A percentile compares a stretch with the other conserved stretches of the same genome.
Evolutionary conservation across 257 asterid species (phyloP).

Genomic region (Fraxinus quadrangulata): DNA sequence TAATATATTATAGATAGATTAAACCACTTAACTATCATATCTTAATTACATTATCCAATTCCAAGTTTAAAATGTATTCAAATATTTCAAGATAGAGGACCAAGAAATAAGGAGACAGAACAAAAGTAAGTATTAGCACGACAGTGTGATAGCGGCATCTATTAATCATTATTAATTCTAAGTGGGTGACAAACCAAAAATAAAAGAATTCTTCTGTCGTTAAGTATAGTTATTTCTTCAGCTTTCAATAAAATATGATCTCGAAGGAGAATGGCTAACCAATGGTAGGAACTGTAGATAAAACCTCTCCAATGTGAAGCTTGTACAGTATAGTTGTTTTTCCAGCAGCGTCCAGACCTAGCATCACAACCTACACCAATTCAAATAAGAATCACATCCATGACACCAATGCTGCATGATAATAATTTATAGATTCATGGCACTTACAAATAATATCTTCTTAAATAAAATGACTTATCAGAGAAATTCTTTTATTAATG

Average conservation of each 20-base stretch:
- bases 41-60: conserved; percentile 4
- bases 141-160: conserved; percentile 11
- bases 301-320: conserved; percentile 97
- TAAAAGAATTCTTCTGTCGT: not conserved
- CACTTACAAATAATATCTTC: not conserved
- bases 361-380: conserved; percentile 87
- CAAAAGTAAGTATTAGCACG: conserved; percentile 7
- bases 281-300: conserved; percentile 97
- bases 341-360: conserved; percentile 99
- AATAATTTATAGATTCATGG: not conserved
- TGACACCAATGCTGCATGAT: not conserved
- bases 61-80: not conserved
- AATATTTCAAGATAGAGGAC: not conserved
- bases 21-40: not conserved
- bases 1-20: too few species aligned
- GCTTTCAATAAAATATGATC: conserved; percentile 18
- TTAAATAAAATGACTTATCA: not conserved
- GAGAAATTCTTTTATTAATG: not conserved
- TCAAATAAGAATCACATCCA: not conserved
- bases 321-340: conserved; percentile 96
- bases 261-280: conserved; percentile 51
- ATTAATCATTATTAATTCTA: not conserved
- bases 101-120: conserved; percentile 13
- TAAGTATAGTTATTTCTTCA: not conserved
- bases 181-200: not conserved